Base-by-base conservation (phyloP, 495 filamentous ascomycete genomes). In the Neurospora sp. region DNA sequence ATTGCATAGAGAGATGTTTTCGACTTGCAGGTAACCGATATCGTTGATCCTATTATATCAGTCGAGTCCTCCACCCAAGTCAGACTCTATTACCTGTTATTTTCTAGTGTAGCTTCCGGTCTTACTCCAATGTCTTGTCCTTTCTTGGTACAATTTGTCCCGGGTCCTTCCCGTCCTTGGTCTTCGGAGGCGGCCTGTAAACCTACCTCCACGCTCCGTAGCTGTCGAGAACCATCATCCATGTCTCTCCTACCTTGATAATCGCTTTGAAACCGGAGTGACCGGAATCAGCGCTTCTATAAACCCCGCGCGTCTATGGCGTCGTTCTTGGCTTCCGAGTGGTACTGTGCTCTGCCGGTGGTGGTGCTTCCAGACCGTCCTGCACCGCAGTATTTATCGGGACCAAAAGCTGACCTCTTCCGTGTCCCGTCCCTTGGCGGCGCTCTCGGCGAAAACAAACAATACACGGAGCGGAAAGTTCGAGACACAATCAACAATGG, bases 361-460 rank as follows among this genome's bases (percentile, higher is more conserved):
- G 54, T 35, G 35, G 27, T 66, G 27, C 54, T 35, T 37, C 54
- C 27, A 66, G 54, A 6, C 27, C 54, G 54, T 37, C 54, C 31
- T 66, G 12, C 54, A 66, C 54, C 54, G 54, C 54, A 66, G 54
- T 35, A 18, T 35, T 35, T 31, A 62, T 66, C 54, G 27, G 54
- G 54, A 35, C 54, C 54, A 31, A 66, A 62, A 66, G 54, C 54
- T 66, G 66, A 69, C 71, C 71, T 72, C 71, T 40, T 72, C 71
- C 37, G 48, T 72, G 35, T 72, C 46, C 71, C 54, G 54, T 72
- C 54, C 48, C 71, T 72, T 72, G 71, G 71, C 54, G 71, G 71
- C 35, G 71, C 14, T 66, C 54, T 66, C 54, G 54, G 54, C 54
- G 54, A 35, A 66, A 66, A 35, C 54, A 66, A 66, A 66, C 54